These are phyloP conservation scores for Salix caprea DNA, from an alignment of 345 rosid species.

Conservation along the genomic window DNA sequence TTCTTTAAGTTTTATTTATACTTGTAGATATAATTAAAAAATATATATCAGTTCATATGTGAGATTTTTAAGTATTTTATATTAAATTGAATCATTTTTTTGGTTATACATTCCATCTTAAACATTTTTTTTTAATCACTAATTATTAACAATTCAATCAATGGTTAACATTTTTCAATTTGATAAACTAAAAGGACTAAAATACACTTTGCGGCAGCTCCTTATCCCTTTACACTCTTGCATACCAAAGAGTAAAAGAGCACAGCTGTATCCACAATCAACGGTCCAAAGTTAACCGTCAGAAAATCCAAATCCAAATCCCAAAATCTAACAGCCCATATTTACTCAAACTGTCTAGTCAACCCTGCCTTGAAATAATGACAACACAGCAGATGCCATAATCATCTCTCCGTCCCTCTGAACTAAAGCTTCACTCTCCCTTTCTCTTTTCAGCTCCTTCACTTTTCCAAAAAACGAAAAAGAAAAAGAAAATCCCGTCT, in stretches of 20 bases:
- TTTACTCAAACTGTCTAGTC: slow-evolving; percentile 14
- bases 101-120: no score
- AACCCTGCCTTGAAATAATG: slow-evolving; percentile 20
- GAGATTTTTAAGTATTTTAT: no score
- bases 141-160: no score
- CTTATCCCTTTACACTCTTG: neutral
- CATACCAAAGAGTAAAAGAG: neutral
- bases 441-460: neutral
- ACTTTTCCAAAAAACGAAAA: no score
- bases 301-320: neutral
- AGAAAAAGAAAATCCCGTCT: no score
- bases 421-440: slow-evolving; percentile 5
- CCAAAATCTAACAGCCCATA: slow-evolving; percentile 6
- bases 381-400: slow-evolving; percentile 11
- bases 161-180: no score
- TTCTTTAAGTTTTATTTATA: no score
- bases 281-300: slow-evolving; percentile 17
- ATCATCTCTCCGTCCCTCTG: neutral
- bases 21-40: no score
- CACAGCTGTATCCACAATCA: slow-evolving; percentile 30
- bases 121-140: no score
- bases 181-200: no score
- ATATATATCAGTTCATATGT: no score
- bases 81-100: no score
- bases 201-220: neutral